These are phyloP conservation scores for Podaxis carcinomalis DNA, from an alignment of 768 basidiomycete genomes.

Conservation along the genomic window DNA sequence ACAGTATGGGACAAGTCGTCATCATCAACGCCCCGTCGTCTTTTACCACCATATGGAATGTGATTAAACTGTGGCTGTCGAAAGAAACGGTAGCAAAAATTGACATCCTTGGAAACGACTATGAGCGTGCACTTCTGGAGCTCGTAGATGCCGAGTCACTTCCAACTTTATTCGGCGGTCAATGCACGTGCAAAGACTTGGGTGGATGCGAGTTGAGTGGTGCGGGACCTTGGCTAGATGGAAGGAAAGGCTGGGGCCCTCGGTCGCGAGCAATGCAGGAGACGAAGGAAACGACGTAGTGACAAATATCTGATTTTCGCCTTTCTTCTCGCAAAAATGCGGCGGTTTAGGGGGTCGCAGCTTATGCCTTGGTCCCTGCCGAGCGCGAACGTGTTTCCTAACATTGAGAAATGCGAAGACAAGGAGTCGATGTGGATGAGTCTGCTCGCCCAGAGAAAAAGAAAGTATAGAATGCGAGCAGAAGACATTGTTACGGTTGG, in stretches of 20 bases:
- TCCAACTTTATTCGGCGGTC: conserved; percentile 58
- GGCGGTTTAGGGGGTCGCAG: not conserved
- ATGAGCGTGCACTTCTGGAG: conserved; percentile 49
- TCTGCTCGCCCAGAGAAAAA: not conserved
- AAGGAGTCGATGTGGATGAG: not conserved
- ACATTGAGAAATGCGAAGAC: too few species aligned
- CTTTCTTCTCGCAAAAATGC: not conserved
- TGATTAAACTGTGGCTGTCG: conserved; percentile 68
- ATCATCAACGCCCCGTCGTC: conserved; percentile 72
- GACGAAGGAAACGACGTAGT: too few species aligned
- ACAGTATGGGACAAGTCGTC: conserved; percentile 67
- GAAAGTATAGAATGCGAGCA: not conserved
- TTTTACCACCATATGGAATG: conserved; percentile 69
- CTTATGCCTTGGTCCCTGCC: not conserved
- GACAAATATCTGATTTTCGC: too few species aligned
- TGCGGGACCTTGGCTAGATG: conserved; percentile 71
- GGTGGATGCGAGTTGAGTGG: conserved; percentile 61
- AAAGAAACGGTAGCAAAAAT: conserved; percentile 70
- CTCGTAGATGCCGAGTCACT: conserved; percentile 62
- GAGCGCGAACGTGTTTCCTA: not conserved
- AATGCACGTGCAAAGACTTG: conserved; percentile 51
- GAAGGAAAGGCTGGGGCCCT: conserved; percentile 46
- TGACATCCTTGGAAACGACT: conserved; percentile 59
- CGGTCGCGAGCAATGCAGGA: conserved; percentile 17
- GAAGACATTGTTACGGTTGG: too few species aligned